Percentiles rank a stretch among this genome's conserved stretches.
Evolutionary conservation across 352 stramenopile genomes (phyloP).

Genomic region (Globisporangium spinosum): DNA sequence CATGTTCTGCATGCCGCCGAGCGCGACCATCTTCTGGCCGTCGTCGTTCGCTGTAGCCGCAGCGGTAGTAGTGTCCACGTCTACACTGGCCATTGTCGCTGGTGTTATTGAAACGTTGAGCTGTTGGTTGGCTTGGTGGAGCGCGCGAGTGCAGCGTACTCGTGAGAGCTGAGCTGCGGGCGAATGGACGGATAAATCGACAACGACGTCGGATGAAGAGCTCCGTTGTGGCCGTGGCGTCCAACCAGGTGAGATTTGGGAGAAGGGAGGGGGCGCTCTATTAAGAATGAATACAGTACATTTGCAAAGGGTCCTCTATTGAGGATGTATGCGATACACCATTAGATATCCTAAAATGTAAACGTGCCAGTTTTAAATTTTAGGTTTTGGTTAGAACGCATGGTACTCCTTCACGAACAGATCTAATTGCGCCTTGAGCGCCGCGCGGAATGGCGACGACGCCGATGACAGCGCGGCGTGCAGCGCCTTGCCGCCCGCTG

Average conservation of each 20-base stretch:
- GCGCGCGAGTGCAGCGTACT: not conserved
- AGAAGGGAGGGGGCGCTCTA: not conserved
- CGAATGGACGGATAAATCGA: not conserved
- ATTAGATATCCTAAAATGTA: not conserved
- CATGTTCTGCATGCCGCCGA: constrained; percentile 88
- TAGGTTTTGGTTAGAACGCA: constrained; percentile 40
- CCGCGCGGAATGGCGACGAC: constrained; percentile 55
- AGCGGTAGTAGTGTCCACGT: constrained; percentile 4
- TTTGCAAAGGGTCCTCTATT: not conserved
- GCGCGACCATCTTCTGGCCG: constrained; percentile 55
- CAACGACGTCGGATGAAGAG: not conserved
- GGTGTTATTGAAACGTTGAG: not conserved
- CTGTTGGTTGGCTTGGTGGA: not conserved
- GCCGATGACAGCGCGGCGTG: constrained; percentile 52
- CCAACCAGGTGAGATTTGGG: not conserved
- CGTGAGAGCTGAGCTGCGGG: not conserved
- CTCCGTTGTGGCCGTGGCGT: not conserved
- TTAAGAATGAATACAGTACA: not conserved
- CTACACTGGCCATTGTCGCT: constrained; percentile 10
- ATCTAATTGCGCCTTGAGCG: constrained; percentile 45
- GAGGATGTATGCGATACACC: not conserved
- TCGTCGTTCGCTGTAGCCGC: constrained; percentile 1
- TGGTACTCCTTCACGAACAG: constrained; percentile 77
- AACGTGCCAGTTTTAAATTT: constrained; percentile 2
- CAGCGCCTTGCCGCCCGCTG: constrained; percentile 59